Base-by-base conservation (phyloP, 2,329 filamentous ascomycete species). In the Botrytis deweyae region DNA sequence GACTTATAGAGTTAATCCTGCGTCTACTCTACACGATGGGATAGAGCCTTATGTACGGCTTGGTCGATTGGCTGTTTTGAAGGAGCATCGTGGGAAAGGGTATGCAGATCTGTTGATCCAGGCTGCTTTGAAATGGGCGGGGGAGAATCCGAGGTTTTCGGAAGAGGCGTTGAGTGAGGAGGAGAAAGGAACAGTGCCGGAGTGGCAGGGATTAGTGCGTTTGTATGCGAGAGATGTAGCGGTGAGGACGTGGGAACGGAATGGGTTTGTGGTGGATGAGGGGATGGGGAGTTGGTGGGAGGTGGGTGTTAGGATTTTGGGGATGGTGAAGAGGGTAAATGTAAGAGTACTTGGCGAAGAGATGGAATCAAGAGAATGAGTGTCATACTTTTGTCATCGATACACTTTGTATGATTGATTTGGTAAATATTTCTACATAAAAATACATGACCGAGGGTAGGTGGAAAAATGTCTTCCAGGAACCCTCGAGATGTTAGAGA, bases 281-380 rank as follows among this genome's bases (percentile, higher is more conserved):
- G 85, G 83, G 16, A 89, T 95, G 88, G 93, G 93, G 0, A 86
- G 82, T 46, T 98, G 94, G 94, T 86, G 87, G 75, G 94, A 98
- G 82, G 94, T 96, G 80, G 93, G 92, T 6, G 95, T 97, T 72
- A 86, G 88, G 76, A 94, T 97, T 84, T 87, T 97, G 29, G 94
- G 93, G 74, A 97, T 98, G 94, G 97, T 88, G 76, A 12, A 40
- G 22, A 73, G 66, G 29, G 66, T 65, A 10, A 20, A 14, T 33
- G 1, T 61, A 1, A 22, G 36, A 6, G 29, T 9, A 14, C 16
- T 14, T 59, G 44, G 62, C 36, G 55, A 36, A n/a, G 8, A 72
- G 12, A 4, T 46, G 42, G 4, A 22, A 36, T 38, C 5, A 3
- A 36, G 29, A 8, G 20, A 1, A 18, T 36, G n/a, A 18, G 52